Evolutionary conservation across 2,329 filamentous ascomycete species (phyloP), one percentile per base, ranked within the genome.

Genomic region (Diplodia mutila): DNA sequence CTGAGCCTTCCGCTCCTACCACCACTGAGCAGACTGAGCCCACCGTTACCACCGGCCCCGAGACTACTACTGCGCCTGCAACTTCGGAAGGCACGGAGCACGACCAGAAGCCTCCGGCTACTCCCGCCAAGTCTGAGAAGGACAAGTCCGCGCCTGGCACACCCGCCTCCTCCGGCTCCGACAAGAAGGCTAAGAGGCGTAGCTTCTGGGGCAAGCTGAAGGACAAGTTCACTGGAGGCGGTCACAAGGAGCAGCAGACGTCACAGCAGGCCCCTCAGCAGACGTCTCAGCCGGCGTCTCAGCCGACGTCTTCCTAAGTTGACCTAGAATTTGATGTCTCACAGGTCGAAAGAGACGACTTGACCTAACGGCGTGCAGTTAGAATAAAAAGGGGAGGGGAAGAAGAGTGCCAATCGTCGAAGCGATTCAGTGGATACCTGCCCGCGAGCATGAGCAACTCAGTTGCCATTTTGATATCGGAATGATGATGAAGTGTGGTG

Each of bases 141-240:
- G 65, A 57, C 55, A 63, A 63, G 42, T 5, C 42, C 16, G 25
- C 29, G 16, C 59, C 59, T 37, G 65, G 23, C 55, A 71, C 75
- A 12, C 74, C 77, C 23, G 72, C 76, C 57, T 66, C 64, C 32
- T 65, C 69, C 21, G 59, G 59, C 8, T 63, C 59, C 12, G 67
- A 72, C 23, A 71, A 72, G 69, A 81, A 82, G 78, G 81, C 82
- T 75, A 83, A 81, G 75, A 83, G 82, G 73, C 78, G 78, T 59
- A 80, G 79, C 65, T 77, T 84, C 73, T 83, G 84, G 69, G 79
- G 79, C 71, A 82, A 80, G 76, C 70, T 85, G 69, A 83, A 84
- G 80, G 81, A 83, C 67, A 83, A 82, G 78, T 75, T 84, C 63
- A 72, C 71, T 25, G 48, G 55, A 6, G 29, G 46, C 18, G 59